A percentile compares a stretch with the other conserved stretches of the same genome.
Conservation (phyloP, 192 early-diverging fungal genomes). For the Chytriomyces sp. region DNA sequence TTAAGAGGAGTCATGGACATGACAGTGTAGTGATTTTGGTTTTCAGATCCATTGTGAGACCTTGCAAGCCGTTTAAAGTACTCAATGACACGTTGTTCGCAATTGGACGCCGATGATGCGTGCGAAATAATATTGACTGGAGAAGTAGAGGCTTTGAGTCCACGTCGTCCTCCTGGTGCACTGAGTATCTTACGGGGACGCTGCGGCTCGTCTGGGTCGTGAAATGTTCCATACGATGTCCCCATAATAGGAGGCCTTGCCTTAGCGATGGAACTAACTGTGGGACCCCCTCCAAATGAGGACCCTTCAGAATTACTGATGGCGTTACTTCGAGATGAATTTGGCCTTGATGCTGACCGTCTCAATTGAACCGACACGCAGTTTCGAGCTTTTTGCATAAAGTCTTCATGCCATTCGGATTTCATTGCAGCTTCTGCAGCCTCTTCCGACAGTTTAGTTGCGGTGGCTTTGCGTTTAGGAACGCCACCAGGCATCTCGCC, state of each 20-base stretch:
- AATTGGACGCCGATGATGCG: no score
- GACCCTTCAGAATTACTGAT: no score
- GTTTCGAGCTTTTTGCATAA: not conserved
- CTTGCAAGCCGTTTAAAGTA: no score
- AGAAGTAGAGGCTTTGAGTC: no score
- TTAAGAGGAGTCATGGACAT: not conserved
- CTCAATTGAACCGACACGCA: not conserved
- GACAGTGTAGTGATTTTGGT: no score
- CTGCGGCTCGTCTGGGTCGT: not conserved
- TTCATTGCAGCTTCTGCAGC: not conserved
- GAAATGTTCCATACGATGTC: not conserved
- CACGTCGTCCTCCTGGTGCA: not conserved
- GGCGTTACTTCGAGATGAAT: no score
- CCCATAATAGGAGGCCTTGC: not conserved
- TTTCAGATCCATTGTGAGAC: no score
- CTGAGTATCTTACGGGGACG: not conserved
- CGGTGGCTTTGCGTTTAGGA: not conserved
- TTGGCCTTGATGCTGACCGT: not conserved
- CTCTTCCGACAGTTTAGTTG: not conserved
- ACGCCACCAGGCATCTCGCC: not conserved
- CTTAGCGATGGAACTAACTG: not conserved
- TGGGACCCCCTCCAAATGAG: conserved; percentile 6
- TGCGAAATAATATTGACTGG: no score
- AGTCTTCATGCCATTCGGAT: conserved; percentile 2
- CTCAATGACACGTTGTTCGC: no score